Percentiles rank a stretch among this genome's conserved stretches.
Evolutionary conservation across 805 yeast genomes (phyloP).

Genomic region (Starmerella floris): DNA sequence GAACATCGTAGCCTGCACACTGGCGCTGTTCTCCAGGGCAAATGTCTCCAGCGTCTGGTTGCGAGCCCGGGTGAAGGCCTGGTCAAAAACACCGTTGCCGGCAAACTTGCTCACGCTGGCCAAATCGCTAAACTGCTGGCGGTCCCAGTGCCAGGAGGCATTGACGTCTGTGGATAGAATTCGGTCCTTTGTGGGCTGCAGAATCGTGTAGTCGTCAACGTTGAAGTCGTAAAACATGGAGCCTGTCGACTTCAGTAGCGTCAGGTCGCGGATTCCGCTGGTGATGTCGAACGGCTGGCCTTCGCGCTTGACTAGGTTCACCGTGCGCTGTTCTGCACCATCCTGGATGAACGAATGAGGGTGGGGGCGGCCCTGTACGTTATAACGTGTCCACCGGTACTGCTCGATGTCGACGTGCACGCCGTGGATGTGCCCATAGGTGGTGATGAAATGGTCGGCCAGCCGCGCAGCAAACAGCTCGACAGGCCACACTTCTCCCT

Average conservation of each 20-base stretch:
- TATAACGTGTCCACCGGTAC: slow-evolving; percentile 65
- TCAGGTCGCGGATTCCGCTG: slow-evolving; percentile 65
- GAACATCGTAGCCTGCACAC: slow-evolving; percentile 94
- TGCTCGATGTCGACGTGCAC: slow-evolving; percentile 56
- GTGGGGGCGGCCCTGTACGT: slow-evolving; percentile 60
- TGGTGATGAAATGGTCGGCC: slow-evolving; percentile 64
- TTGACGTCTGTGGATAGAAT: slow-evolving; percentile 77
- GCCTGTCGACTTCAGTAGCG: slow-evolving; percentile 80
- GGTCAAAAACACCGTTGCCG: slow-evolving; percentile 45
- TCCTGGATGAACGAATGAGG: slow-evolving; percentile 76
- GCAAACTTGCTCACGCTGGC: slow-evolving; percentile 20
- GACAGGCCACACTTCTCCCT: slow-evolving; percentile 74
- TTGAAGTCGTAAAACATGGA: slow-evolving; percentile 85
- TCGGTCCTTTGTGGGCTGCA: slow-evolving; percentile 71
- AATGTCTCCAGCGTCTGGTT: slow-evolving; percentile 59
- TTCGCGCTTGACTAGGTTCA: slow-evolving; percentile 27
- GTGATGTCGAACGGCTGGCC: slow-evolving; percentile 39
- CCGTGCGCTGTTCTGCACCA: slow-evolving; percentile 66
- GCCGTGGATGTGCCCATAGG: slow-evolving; percentile 66
- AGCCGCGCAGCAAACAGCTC: slow-evolving; percentile 80
- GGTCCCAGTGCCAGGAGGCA: slow-evolving; percentile 56
- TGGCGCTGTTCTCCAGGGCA: slow-evolving; percentile 79
- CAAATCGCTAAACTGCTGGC: slow-evolving; percentile 29
- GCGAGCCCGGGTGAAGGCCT: slow-evolving; percentile 48
- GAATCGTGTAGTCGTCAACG: slow-evolving; percentile 77